Conservation (phyloP, 345 rosid genomes). For the Laguncularia racemosa region DNA sequence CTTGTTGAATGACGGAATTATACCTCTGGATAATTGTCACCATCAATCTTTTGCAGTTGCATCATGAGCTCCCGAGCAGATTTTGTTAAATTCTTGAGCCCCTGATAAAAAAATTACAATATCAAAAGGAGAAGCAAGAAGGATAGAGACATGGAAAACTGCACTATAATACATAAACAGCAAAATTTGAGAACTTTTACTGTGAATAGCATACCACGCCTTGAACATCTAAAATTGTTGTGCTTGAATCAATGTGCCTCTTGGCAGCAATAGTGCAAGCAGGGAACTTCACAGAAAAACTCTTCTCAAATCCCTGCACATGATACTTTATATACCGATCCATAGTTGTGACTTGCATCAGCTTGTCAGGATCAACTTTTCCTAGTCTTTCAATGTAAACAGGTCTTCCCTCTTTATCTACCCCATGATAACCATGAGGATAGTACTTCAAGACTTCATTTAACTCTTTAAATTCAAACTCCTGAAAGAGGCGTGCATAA, state of each 20-base stretch:
- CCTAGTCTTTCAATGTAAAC: conserved; percentile 89
- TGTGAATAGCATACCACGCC: conserved; percentile 72
- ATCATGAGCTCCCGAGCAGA: conserved; percentile 86
- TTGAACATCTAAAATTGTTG: conserved; percentile 94
- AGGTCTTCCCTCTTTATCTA: conserved; percentile 92
- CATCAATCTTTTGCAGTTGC: conserved; percentile 79
- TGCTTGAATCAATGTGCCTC: conserved; percentile 87
- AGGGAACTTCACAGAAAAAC: conserved; percentile 70
- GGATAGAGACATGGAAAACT: not conserved
- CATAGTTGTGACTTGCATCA: conserved; percentile 89
- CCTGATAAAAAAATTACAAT: conserved; percentile 32
- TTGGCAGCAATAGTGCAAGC: conserved; percentile 88
- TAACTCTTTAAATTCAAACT: conserved; percentile 66
- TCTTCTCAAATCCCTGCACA: conserved; percentile 87
- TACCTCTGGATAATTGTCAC: conserved; percentile 96
- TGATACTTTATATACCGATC: conserved; percentile 91
- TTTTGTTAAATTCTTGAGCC: conserved; percentile 83
- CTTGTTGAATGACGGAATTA: not conserved
- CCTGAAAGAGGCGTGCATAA: conserved; percentile 28
- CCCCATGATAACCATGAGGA: conserved; percentile 95
- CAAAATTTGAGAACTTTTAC: not conserved
- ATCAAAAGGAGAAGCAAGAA: not conserved
- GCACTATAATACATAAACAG: not conserved
- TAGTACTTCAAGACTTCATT: conserved; percentile 61
- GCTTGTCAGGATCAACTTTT: conserved; percentile 71